Conservation (phyloP, 2,329 filamentous ascomycete genomes). For the Fusarium sp. region DNA sequence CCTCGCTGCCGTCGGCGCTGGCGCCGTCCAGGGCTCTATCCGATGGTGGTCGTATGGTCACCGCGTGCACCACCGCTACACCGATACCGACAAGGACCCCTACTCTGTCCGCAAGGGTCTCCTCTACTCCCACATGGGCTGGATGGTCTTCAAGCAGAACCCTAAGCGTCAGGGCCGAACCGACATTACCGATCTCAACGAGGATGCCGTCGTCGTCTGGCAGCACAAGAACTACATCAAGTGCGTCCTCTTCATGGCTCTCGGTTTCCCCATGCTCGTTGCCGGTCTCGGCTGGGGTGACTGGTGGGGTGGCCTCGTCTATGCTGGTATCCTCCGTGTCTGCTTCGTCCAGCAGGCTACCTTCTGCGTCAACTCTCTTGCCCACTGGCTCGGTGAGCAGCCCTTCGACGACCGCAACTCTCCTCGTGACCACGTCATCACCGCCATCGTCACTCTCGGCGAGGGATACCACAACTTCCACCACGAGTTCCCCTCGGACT, state of each 20-base stretch:
- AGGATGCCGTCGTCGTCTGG: constrained; percentile 86
- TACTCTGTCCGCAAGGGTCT: constrained; percentile 92
- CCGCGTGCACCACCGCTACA: constrained; percentile 90
- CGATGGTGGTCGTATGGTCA: constrained; percentile 92
- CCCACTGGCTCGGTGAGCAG: constrained; percentile 92
- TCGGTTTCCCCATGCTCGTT: constrained; percentile 80
- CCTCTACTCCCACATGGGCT: constrained; percentile 82
- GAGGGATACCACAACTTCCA: constrained; percentile 97
- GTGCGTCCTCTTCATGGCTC: constrained; percentile 80
- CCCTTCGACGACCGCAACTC: constrained; percentile 95
- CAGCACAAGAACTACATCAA: constrained; percentile 90
- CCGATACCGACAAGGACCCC: constrained; percentile 91
- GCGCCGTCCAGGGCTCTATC: constrained; percentile 86
- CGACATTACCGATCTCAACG: constrained; percentile 89
- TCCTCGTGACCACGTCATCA: constrained; percentile 88
- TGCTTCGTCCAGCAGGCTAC: constrained; percentile 93
- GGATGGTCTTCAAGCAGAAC: constrained; percentile 96
- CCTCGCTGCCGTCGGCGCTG: constrained; percentile 83
- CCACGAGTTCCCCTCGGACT: constrained; percentile 93
- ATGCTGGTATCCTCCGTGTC: constrained; percentile 86
- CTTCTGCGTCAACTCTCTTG: constrained; percentile 92
- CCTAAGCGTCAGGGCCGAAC: constrained; percentile 88
- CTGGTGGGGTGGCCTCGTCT: constrained; percentile 84
- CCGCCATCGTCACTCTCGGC: constrained; percentile 84
- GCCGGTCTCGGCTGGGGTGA: constrained; percentile 85